phyloP scores from a whole-genome alignment of 1,284 basidiomycete genomes.

The Cystobasidium sp. region DNA sequence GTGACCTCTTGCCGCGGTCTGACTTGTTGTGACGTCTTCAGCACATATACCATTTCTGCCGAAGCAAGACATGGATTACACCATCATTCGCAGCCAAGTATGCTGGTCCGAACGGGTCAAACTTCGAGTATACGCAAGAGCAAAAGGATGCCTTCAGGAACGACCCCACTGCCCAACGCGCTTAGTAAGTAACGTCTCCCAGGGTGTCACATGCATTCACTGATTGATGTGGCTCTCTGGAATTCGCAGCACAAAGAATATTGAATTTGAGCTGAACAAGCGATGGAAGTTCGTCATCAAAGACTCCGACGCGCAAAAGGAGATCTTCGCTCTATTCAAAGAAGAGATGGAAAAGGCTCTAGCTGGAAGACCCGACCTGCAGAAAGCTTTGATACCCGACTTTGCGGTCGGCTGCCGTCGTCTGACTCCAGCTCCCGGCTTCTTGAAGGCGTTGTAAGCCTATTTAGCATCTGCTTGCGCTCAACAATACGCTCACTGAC shows the following conservation, averaged over 20 bases:
- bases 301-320: conserved; percentile 30
- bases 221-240: conserved; percentile 41
- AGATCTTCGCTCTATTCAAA: conserved; percentile 32
- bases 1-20: conserved; percentile 48
- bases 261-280: conserved; percentile 42
- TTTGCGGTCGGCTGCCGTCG: conserved; percentile 39
- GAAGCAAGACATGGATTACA: conserved; percentile 53
- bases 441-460: conserved; percentile 23
- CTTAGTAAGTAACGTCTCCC: conserved; percentile 24
- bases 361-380: conserved; percentile 29
- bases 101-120: conserved; percentile 47
- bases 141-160: conserved; percentile 46
- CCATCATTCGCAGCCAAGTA: conserved; percentile 51
- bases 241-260: conserved; percentile 21
- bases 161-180: conserved; percentile 25
- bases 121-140: conserved; percentile 53
- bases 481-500: background rate
- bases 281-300: conserved; percentile 43
- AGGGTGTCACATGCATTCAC: background rate
- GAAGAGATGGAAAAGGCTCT: conserved; percentile 36
- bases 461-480: background rate
- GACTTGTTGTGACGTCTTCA: conserved; percentile 50
- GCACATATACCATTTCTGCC: conserved; percentile 51
- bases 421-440: conserved; percentile 29
- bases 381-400: conserved; percentile 30